Evolutionary conservation across 2,329 filamentous ascomycete genomes (phyloP).

Genomic region (Zymoseptoria brevis): DNA sequence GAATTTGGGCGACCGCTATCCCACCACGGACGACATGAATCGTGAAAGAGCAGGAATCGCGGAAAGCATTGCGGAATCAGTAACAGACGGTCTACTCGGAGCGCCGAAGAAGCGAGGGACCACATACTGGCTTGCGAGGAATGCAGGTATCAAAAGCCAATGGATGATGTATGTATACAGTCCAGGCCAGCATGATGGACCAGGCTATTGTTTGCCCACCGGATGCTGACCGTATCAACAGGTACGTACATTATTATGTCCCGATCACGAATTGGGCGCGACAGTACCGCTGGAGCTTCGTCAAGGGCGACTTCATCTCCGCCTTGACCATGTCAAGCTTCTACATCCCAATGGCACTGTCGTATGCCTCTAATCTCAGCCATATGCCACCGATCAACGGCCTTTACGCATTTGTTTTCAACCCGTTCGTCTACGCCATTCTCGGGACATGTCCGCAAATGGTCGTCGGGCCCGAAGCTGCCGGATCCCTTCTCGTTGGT

Average conservation of each 20-base stretch:
- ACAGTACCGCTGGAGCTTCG: constrained; percentile 74
- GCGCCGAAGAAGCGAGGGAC: constrained; percentile 59
- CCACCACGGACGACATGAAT: constrained; percentile 13
- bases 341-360: constrained; percentile 95
- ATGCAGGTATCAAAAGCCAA: constrained; percentile 65
- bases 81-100: constrained; percentile 38
- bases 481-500: constrained; percentile 82
- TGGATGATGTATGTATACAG: constrained; percentile 58
- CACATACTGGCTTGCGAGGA: constrained; percentile 62
- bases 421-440: constrained; percentile 82
- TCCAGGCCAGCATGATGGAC: not conserved
- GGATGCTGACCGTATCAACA: constrained; percentile 30
- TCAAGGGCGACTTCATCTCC: constrained; percentile 79
- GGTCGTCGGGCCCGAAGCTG: constrained; percentile 90
- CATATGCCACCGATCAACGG: constrained; percentile 92
- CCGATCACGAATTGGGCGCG: constrained; percentile 84
- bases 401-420: constrained; percentile 88
- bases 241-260: constrained; percentile 88
- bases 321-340: constrained; percentile 96
- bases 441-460: constrained; percentile 88
- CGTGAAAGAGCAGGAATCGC: constrained; percentile 29
- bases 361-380: constrained; percentile 82
- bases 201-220: constrained; percentile 2
- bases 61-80: constrained; percentile 34
- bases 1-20: constrained; percentile 14